A percentile compares a stretch with the other conserved stretches of the same genome.
These are phyloP conservation scores for Vickermania ingenoplastis DNA, from an alignment of 208 protist genomes.

Conservation along the genomic window DNA sequence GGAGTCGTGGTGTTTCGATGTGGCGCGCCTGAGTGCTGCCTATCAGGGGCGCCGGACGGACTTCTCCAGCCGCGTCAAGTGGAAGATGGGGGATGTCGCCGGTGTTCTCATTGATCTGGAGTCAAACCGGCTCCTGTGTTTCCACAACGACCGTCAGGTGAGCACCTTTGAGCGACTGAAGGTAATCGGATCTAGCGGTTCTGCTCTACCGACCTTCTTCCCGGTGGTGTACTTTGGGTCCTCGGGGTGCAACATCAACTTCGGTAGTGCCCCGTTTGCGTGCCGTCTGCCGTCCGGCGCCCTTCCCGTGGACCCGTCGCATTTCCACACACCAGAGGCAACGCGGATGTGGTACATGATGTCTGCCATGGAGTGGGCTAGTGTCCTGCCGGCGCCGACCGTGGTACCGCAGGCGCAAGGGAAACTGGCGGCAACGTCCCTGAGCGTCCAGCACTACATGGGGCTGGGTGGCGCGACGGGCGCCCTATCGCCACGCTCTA, in stretches of 20 bases:
- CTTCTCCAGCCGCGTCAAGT: constrained; percentile 46
- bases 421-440: background rate
- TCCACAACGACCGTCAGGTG: constrained; percentile 66
- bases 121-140: constrained; percentile 37
- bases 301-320: constrained; percentile 62
- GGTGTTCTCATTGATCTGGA: constrained; percentile 75
- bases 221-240: constrained; percentile 35
- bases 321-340: constrained; percentile 36
- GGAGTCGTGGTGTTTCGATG: constrained; percentile 81
- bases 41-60: constrained; percentile 59
- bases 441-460: background rate
- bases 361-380: constrained; percentile 22
- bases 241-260: constrained; percentile 75
- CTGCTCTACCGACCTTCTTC: constrained; percentile 26
- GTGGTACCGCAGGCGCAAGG: background rate
- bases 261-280: constrained; percentile 61
- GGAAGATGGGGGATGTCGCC: constrained; percentile 76
- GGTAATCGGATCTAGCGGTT: background rate
- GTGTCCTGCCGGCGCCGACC: background rate
- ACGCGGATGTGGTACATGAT: constrained; percentile 53
- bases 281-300: constrained; percentile 39
- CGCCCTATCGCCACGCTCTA: background rate
- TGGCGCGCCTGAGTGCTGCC: constrained; percentile 40
- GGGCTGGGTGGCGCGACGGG: background rate
- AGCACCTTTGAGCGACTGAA: constrained; percentile 40